Evolutionary conservation across 176 grass and related monocot species (phyloP), one percentile per base, ranked within the genome.

Genomic region (Triticum turgidum): DNA sequence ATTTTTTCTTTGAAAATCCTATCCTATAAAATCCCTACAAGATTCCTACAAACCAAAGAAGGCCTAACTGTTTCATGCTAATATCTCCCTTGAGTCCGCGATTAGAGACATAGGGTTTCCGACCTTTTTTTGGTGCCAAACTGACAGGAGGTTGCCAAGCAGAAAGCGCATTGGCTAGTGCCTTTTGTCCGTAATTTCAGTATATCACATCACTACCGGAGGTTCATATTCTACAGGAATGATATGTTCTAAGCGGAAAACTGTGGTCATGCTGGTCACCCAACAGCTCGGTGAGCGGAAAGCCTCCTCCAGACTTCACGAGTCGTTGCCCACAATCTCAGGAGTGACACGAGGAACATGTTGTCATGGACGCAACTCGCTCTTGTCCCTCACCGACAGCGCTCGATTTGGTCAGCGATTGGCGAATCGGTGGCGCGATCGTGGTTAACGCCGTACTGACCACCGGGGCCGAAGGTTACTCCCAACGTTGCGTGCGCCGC

Each of bases 341-440:
- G 81, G 81, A 87, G 80, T 34, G 45, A 61, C 80, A 61, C 74
- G 75, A 69, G 51, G 51, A 54, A 54, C 51, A 18, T 54, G 51
- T 18, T 7, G 2, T 54, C 51, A 54, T 54, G 51, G 51, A 6
- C 51, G 51, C 51, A 54, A 54, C 51, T 54, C 15, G 51, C 87
- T n/a, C 24, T 15, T 80, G 67, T 66, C 73, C 66, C 42, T 37
- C 80, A 83, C 85, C 89, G 85, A 87, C 89, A 61, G 30, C 12
- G 61, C 69, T 77, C 61, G 76, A 61, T 38, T 47, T 34, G 44
- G 24, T 25, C 74, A 47, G 42, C 65, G 51, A 51, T 65, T 63
- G 73, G 44, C 56, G 80, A 4, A 1, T n/a, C 37, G 30, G 52
- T 32, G 29, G 6, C 12, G 61, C 24, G 11, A 32, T 52, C 14